Evolutionary conservation across 2,329 filamentous ascomycete genomes (phyloP), one percentile per base, ranked within the genome.

Genomic region (Cercospora canescens): DNA sequence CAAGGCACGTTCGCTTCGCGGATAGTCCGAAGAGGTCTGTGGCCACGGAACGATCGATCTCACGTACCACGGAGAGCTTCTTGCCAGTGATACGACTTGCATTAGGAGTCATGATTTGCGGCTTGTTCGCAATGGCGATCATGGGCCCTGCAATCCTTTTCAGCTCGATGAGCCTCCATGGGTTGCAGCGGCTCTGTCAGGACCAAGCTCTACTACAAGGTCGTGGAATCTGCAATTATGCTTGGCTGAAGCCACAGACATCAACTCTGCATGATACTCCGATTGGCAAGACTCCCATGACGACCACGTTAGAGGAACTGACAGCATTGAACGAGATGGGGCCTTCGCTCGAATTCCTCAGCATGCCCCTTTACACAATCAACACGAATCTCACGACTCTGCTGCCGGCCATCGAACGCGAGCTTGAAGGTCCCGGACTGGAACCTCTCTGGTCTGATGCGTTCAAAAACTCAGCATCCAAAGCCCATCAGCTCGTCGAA

Each of bases 301-400:
- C 64, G 21, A 57, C 59, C 6, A 48, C 54, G 16, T 28, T 67
- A 4, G 12, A 63, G 7, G 50, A 65, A 55, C 39, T 67, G 2
- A 21, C 21, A 28, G 50, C 58, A n/a, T 57, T 69, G 54, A 66
- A 60, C 11, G 28, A 56, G 9, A 55, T 64, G 4, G 59, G 60
- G 8, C 35, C 56, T 8, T 62, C 63, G 6, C 63, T 69, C 26
- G 60, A 64, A 9, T 66, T 65, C 21, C 18, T 69, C 26, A 60
- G 60, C 12, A 48, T 67, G 24, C 63, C 65, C 5, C 65, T 67
- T 41, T 54, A 52, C 39, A 56, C 55, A n/a, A 41, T 61, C 18
- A 55, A 39, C 35, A n/a, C 52, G 24, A 69, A 67, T 12, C 37
- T 69, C 6, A 55, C 65, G 8, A 18, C 48, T 6, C 8, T 60